A percentile compares a stretch with the other conserved stretches of the same genome.
These are phyloP conservation scores for Suhomyces bolitotheri DNA, from an alignment of 1,139 yeast genomes.

Conservation along the genomic window DNA sequence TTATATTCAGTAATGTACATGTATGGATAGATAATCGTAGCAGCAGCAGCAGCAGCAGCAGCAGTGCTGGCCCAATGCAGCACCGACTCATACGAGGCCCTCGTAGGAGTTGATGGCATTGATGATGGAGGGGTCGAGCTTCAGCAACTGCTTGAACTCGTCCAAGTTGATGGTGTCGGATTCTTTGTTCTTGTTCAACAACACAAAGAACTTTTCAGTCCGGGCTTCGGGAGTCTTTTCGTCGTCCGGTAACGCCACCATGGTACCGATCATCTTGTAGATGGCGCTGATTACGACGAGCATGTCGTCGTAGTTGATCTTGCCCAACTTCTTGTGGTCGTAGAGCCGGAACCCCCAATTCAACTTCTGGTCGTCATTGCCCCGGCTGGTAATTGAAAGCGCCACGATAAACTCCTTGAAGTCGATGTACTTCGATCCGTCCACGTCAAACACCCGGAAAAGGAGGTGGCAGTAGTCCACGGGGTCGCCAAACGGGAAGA, in stretches of 20 bases:
- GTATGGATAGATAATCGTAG: conserved; percentile 4
- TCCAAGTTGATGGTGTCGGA: conserved; percentile 66
- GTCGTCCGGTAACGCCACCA: conserved; percentile 90
- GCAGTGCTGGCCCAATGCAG: not conserved
- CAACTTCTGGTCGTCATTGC: conserved; percentile 81
- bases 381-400: conserved; percentile 84
- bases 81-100: conserved; percentile 55
- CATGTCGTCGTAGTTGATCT: conserved; percentile 74
- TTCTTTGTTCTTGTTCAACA: conserved; percentile 70
- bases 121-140: conserved; percentile 78
- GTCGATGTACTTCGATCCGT: conserved; percentile 78
- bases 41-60: not conserved
- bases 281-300: conserved; percentile 77
- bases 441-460: conserved; percentile 85
- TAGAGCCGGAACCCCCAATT: conserved; percentile 86
- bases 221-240: conserved; percentile 90
- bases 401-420: conserved; percentile 93
- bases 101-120: conserved; percentile 79
- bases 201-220: conserved; percentile 73
- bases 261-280: conserved; percentile 93
- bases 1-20: conserved; percentile 6
- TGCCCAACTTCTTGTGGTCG: conserved; percentile 79
- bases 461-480: conserved; percentile 85
- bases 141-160: conserved; percentile 81
- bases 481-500: conserved; percentile 98